Percentiles rank a stretch among this genome's conserved stretches.
These are phyloP conservation scores for Themeda triandra DNA, from an alignment of 176 grass and related monocot species.

Conservation along the genomic window DNA sequence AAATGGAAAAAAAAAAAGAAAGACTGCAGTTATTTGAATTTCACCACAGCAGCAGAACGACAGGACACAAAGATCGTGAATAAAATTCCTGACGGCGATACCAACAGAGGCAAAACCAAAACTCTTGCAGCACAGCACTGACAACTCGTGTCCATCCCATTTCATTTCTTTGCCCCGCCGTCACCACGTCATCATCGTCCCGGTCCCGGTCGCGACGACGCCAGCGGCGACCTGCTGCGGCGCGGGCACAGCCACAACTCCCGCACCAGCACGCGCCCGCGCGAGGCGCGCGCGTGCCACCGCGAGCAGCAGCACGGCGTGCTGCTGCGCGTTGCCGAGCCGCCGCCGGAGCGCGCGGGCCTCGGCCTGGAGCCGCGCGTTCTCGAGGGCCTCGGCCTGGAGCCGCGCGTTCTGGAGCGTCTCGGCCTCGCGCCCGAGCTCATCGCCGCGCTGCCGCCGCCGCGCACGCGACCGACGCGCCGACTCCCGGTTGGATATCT, in stretches of 20 bases:
- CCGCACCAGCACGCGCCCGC: too few species aligned
- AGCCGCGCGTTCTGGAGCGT: too few species aligned
- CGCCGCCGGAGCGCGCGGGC: conserved; percentile 16
- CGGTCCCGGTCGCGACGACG: background rate
- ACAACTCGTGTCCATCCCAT: background rate
- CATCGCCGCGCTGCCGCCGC: conserved; percentile 30
- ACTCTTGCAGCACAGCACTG: background rate
- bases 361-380: conserved; percentile 30
- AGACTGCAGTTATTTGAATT: too few species aligned
- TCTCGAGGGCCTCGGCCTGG: too few species aligned
- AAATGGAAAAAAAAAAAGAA: too few species aligned
- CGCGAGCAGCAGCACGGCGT: conserved; percentile 10
- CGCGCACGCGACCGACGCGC: conserved; percentile 54
- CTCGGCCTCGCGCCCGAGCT: conserved; percentile 14
- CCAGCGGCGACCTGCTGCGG: too few species aligned
- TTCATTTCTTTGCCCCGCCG: background rate
- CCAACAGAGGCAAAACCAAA: background rate
- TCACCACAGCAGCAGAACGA: too few species aligned
- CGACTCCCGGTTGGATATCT: conserved; percentile 67
- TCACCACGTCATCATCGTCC: background rate
- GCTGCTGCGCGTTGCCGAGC: conserved; percentile 16
- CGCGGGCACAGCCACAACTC: background rate
- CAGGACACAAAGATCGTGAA: too few species aligned
- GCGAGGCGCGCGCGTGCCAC: conserved; percentile 15
- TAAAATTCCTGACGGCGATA: too few species aligned